phyloP scores from a whole-genome alignment of 225 moss, liverwort and hornwort species.

The Physcomitrium patens region DNA sequence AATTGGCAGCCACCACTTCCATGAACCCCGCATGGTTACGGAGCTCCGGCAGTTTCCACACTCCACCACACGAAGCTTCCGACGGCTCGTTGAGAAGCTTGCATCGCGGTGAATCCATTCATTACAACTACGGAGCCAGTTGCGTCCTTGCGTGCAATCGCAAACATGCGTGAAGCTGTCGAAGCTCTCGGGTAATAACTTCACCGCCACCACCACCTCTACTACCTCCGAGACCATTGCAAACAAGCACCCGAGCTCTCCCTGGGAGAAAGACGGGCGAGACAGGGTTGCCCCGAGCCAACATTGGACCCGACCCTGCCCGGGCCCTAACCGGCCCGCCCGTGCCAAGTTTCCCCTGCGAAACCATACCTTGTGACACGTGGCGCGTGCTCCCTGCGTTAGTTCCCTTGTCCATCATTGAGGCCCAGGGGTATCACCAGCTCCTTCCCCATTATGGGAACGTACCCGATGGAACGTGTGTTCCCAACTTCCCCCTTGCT shows the following conservation, averaged over 20 bases:
- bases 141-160: slow-evolving; percentile 18
- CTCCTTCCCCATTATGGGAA: too few relatives aligned
- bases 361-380: not conserved
- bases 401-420: slow-evolving; percentile 23
- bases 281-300: not conserved
- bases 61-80: slow-evolving; percentile 41
- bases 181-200: slow-evolving; percentile 25
- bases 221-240: slow-evolving; percentile 30
- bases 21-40: slow-evolving; percentile 22
- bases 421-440: slow-evolving; percentile 13
- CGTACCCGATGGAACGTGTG: too few relatives aligned
- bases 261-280: not conserved
- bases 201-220: too few relatives aligned
- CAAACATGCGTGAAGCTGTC: slow-evolving; percentile 16
- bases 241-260: slow-evolving; percentile 19
- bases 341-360: not conserved
- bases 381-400: slow-evolving; percentile 1
- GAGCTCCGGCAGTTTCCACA: slow-evolving; percentile 33
- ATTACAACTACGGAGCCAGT: slow-evolving; percentile 22
- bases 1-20: slow-evolving; percentile 19
- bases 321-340: slow-evolving; percentile 7
- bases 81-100: slow-evolving; percentile 24
- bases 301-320: slow-evolving; percentile 24
- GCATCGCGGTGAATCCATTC: slow-evolving; percentile 16
- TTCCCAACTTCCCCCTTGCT: too few relatives aligned